Evolutionary conservation across 2,329 filamentous ascomycete genomes (phyloP), one percentile per base, ranked within the genome.

Genomic region (Akanthomyces uredinophilus): DNA sequence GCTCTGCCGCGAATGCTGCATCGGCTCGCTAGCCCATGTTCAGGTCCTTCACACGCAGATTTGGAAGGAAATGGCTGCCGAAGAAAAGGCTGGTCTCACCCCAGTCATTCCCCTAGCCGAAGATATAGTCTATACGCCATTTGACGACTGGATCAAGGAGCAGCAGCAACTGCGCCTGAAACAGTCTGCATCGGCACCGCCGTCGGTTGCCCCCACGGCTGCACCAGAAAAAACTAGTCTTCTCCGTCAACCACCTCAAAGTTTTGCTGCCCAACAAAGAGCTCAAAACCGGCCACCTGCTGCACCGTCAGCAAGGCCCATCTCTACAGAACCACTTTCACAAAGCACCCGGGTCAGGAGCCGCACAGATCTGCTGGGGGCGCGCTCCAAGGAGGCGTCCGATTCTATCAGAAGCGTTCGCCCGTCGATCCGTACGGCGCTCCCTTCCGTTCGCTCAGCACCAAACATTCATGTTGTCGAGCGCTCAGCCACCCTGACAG

Each of bases 51-150:
- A 82, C 67, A 83, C 81, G 47, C 81, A 83, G 57, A 83, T 84
- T 1, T 88, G 86, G 81, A 83, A 84, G 68, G 86, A 89, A 69
- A 85, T 88, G 73, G 84, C 85, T 0, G 80, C 85, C n/a, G 86
- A 89, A 72, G 86, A 89, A 70, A 85, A 88, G 71, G 82, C 83
- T 46, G 85, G 85, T 1, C 74, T 88, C 60, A 88, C 86, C 0
- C 86, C 86, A 0, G 77, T 79, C 65, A 87, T 88, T 62, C 86
- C 86, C 2, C 75, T 89, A 24, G 80, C 81, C 2, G 82, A 86
- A 62, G 81, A 83, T 47, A 77, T 87, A 55, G 85, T 89, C 14
- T 89, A 89, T 69, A 77, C 84, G 24, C 86, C 86, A 1, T 88
- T 86, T 64, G 83, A 87, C 58, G 84, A 86, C 64, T 82, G 84